Base-by-base conservation (phyloP, 208 protist genomes). In the Leishmania guyanensis region DNA sequence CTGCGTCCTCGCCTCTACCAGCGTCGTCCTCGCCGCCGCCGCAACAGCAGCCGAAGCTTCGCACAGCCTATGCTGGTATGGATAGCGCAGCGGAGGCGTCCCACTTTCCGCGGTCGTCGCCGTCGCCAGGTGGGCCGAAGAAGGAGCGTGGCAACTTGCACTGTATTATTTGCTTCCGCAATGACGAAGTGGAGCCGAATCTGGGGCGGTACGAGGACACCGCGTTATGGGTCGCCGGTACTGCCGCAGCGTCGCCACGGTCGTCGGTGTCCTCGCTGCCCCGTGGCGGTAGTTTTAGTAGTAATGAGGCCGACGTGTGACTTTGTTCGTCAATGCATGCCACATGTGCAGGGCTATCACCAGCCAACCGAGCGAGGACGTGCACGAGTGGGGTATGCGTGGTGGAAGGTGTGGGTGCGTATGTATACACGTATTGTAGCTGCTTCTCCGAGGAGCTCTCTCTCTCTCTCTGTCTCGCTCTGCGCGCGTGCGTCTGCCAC, bases 101-200 rank as follows among this genome's bases (percentile, higher is more conserved):
- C 0, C 69, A 8, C 10, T 51, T 26, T 73, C 20, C 39, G 69
- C 69, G 14, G 33, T 16, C n/a, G n/a, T 26, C 48, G n/a, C 72
- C 29, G 48, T 62, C 51, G 9, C 62, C 73, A 10, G 69, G 60
- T 46, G 79, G 60, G 22, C 78, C 77, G 78, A 86, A 84, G 84
- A 90, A 79, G 79, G 82, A 86, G 76, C 75, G 80, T 4, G 75
- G 82, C 65, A 98, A 98, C 73, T 78, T 98, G 75, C 92, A 98
- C 82, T 98, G 95, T 72, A 75, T 98, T 10, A 95, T 98, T 33
- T 91, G 88, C 70, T 97, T 97, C 72, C 91, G 94, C 73, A 92
- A 88, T 73, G 94, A 97, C 69, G 78, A 92, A 71, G 90, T 82
- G 50, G 93, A 96, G 83, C 85, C 81, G 74, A 76, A 89, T 58